Base-by-base conservation (phyloP, 768 basidiomycete genomes). In the Amanita pallidorosea region DNA sequence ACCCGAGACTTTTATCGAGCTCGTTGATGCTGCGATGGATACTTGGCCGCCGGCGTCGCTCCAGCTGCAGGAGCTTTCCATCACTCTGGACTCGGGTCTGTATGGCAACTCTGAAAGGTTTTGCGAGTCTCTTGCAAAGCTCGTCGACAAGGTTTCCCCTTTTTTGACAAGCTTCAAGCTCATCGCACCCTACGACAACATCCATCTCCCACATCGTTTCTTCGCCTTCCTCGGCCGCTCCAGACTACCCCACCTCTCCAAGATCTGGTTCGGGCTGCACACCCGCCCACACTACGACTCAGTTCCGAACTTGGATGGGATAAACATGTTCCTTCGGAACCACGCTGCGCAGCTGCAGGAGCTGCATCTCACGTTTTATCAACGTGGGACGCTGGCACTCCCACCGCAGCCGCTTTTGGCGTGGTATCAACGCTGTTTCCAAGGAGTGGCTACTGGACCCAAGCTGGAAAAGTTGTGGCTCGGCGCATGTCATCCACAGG, bases 1-100 rank as follows among this genome's bases (percentile, higher is more conserved):
- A 13, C 47, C 47, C n/a, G 47, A 48, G 47, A 48, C 47, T 8
- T 38, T 48, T 15, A 38, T 48, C 35, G 47, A 48, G 8, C 47
- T 48, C 20, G 47, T 48, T n/a, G 47, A 48, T 20, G 12, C 46
- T 11, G 35, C 46, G 15, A 37, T 38, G 18, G 34, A 20, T n/a
- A 3, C 45, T 2, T 46, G 29, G 13, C 37, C 37, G 7, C 31
- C 47, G 36, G 25, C n/a, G 2, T 7, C 25, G 23, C 36, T 48
- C 15, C 35, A 48, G 17, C 31, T 48, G n/a, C 35, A 48, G 23
- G 47, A 48, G 36, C 18, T 48, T 23, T 36, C 36, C 23, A 40
- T 48, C 7, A 25, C 47, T 18, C n/a, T 48, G 9, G 47, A 48
- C n/a, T 37, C 47, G 1, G 23, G n/a, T 2, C 17, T 48, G 25